Conservation (phyloP, 306 rosid species). For the Quercus rubra region DNA sequence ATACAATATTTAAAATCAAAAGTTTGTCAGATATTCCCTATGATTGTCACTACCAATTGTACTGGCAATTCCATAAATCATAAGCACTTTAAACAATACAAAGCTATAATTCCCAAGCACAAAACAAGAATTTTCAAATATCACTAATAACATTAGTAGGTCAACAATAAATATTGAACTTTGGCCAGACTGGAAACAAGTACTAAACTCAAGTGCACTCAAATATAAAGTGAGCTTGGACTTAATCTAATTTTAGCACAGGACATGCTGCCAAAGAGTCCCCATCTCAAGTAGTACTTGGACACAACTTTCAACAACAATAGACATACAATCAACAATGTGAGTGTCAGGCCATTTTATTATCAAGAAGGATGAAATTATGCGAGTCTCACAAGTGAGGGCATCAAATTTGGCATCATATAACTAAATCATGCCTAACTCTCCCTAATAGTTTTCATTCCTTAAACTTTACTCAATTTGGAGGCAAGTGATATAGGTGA, state of each 20-base stretch:
- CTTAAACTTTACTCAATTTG: too few species aligned
- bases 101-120: background rate
- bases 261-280: background rate
- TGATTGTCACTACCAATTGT: background rate
- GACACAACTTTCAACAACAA: background rate
- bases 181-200: background rate
- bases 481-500: too few species aligned
- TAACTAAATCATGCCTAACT: background rate
- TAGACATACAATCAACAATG: background rate
- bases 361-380: background rate
- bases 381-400: background rate
- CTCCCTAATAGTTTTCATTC: background rate
- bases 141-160: background rate
- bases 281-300: background rate
- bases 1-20: background rate
- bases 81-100: background rate
- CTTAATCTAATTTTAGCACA: too few species aligned
- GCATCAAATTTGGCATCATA: background rate
- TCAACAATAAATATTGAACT: background rate
- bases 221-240: background rate
- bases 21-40: background rate
- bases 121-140: background rate
- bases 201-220: background rate
- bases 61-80: background rate
- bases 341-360: background rate